Percentiles rank a stretch among this genome's conserved stretches.
These are phyloP conservation scores for Lentinula raphanica DNA, from an alignment of 768 basidiomycete species.

Conservation along the genomic window DNA sequence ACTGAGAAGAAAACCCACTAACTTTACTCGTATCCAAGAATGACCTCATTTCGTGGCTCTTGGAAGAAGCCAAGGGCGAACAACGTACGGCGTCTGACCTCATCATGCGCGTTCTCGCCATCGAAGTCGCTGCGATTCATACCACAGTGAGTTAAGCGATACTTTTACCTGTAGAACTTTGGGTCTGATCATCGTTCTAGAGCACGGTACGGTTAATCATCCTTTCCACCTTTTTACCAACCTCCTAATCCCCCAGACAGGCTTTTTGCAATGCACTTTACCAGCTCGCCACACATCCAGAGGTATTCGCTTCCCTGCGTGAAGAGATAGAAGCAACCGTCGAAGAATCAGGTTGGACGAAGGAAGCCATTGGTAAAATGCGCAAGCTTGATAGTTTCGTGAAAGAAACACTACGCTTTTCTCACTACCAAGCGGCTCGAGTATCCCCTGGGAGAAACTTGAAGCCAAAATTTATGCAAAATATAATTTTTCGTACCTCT, in stretches of 20 bases:
- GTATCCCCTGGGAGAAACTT: no score
- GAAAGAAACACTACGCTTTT: conserved; percentile 32
- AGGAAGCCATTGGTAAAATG: conserved; percentile 32
- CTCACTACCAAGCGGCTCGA: no score
- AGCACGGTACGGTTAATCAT: neutral
- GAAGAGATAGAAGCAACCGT: conserved; percentile 38
- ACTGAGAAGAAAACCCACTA: neutral
- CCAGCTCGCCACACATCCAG: conserved; percentile 30
- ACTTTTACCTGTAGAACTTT: neutral
- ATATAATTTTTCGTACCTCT: no score
- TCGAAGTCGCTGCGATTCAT: conserved; percentile 40
- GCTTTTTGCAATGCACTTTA: conserved; percentile 31
- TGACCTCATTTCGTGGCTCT: conserved; percentile 42
- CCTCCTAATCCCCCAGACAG: conserved; percentile 14
- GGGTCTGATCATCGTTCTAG: neutral
- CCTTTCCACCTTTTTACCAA: neutral
- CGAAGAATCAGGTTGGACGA: conserved; percentile 32
- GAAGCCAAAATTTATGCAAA: no score
- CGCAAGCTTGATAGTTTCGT: conserved; percentile 41
- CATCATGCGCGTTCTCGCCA: conserved; percentile 27
- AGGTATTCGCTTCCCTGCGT: conserved; percentile 28
- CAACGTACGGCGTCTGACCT: conserved; percentile 28
- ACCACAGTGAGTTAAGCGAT: conserved; percentile 31
- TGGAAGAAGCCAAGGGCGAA: conserved; percentile 29
- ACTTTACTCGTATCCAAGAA: conserved; percentile 22